Conservation (phyloP, 225 moss, liverwort and hornwort genomes). For the Ulota crispa region DNA sequence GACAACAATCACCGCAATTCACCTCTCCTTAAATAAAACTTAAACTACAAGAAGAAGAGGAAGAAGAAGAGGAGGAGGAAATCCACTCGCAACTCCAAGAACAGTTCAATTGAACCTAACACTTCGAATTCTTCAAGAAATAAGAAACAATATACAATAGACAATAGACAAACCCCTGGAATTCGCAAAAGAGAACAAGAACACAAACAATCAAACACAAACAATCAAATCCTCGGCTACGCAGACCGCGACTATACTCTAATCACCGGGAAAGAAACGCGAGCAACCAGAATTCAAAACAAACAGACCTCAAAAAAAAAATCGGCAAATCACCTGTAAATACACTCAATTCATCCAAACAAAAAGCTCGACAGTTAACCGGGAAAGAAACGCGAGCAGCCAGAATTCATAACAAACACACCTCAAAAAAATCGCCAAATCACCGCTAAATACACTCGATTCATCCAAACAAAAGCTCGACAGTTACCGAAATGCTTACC, state of each 20-base stretch:
- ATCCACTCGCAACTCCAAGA: not conserved
- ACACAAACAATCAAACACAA: not conserved
- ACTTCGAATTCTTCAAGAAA: not conserved
- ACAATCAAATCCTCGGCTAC: not conserved
- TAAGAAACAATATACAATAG: too few species aligned
- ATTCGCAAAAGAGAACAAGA: not conserved
- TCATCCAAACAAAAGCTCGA: too few species aligned
- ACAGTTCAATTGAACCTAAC: not conserved
- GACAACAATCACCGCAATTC: not conserved
- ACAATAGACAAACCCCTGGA: not conserved
- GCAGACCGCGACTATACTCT: not conserved
- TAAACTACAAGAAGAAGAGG: too few species aligned
- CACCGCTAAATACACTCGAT: too few species aligned
- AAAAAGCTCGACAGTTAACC: not conserved
- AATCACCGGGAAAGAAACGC: not conserved
- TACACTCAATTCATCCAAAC: not conserved
- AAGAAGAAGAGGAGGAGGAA: not conserved
- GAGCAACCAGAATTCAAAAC: not conserved
- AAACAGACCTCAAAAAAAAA: not conserved
- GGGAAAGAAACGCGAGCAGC: not conserved
- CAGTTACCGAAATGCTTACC: too few species aligned
- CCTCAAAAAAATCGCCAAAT: too few species aligned
- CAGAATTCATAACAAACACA: not conserved
- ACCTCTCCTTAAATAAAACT: too few species aligned
- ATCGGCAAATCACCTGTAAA: not conserved